Base-by-base conservation (phyloP, 208 protist genomes). In the Trichomonas tenax region DNA sequence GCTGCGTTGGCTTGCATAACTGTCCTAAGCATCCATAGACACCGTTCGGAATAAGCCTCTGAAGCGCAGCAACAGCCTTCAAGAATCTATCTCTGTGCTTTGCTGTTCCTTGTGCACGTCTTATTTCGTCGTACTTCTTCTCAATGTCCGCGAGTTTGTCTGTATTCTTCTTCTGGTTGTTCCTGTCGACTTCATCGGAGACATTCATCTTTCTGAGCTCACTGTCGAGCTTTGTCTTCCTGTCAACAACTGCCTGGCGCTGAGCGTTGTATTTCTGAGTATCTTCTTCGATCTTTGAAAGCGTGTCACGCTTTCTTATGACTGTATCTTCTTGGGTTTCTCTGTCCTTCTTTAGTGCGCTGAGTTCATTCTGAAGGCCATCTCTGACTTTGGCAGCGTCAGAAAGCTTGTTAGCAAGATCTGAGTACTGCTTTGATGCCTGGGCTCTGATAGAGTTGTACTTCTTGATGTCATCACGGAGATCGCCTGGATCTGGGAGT, bases 11-110 rank as follows among this genome's bases (percentile, higher is more conserved):
- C 26, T 41, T 81, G 41, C 58, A 96, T 36, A 97, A 82, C n/a
- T 96, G 41, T 15, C n/a, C 44, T 10, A 97, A 51, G 10, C 63
- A 11, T 26, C 96, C 96, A 88, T 96, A 96, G 82, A 97, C 96
- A 41, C 96, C 96, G 9, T 81, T 93, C 21, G 96, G 96, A 86
- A 95, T 82, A 21, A 96, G 34, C 38, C 72, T 31, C n/a, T 96
- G 58, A 21, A 96, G 31, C 44, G 23, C 23, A n/a, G 40, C 9
- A 49, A 96, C 31, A 15, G 31, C 58, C 44, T 46, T 88, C 0
- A 26, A 31, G 36, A 82, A n/a, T 38, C 89, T 88, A 46, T 81
- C 81, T 63, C 23, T 89, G 41, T 44, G 36, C 21, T 88, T 90
- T 8, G 34, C 36, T 49, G 31, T 90, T 2, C 96, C 81, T 90